A percentile compares a stretch with the other conserved stretches of the same genome.
Conservation (phyloP, 106 monocot genomes). For the Phalaenopsis aphrodite region DNA sequence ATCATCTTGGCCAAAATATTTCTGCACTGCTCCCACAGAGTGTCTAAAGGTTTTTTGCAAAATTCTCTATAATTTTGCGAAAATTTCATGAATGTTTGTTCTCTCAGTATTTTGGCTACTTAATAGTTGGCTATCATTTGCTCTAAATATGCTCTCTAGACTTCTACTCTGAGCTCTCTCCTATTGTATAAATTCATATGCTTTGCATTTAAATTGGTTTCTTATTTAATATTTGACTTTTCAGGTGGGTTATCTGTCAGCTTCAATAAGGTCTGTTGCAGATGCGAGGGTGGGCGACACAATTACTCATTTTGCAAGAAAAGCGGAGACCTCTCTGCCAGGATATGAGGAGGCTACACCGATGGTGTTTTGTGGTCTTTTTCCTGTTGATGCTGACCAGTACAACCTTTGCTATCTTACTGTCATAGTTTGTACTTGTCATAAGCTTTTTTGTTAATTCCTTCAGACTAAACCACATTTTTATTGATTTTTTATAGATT, state of each 20-base stretch:
- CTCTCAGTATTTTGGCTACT: not conserved
- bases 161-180: not conserved
- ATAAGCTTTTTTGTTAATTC: not conserved
- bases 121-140: too few relatives aligned
- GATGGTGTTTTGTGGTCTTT: conserved; percentile 95
- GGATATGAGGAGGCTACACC: conserved; percentile 89
- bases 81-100: not conserved
- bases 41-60: not conserved
- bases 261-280: conserved; percentile 91
- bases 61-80: not conserved
- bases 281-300: conserved; percentile 98
- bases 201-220: not conserved
- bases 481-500: conserved; percentile 39
- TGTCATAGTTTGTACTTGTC: conserved; percentile 1
- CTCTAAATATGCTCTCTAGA: not conserved
- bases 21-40: not conserved
- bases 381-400: conserved; percentile 95
- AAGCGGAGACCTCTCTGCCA: conserved; percentile 58
- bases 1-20: not conserved
- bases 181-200: not conserved
- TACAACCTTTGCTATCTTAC: conserved; percentile 18
- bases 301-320: conserved; percentile 74
- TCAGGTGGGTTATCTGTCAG: conserved; percentile 92
- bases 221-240: not conserved
- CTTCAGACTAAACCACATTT: not conserved